Conservation (phyloP, 2,329 filamentous ascomycete genomes). For the Lomentospora prolificans region DNA sequence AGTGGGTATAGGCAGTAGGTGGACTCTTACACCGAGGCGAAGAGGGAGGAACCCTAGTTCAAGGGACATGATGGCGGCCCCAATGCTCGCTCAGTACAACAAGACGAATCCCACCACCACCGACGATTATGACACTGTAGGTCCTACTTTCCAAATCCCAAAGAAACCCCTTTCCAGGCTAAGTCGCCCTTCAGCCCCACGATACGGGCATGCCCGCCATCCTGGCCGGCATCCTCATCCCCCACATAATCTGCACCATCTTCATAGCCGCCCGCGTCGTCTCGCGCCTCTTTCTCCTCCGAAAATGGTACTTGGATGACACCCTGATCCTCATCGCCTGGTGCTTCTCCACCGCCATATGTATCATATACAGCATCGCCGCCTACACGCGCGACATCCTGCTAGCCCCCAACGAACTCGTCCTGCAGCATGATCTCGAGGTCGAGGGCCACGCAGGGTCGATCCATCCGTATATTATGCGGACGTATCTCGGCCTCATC, state of each 20-base stretch:
- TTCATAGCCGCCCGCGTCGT: slow-evolving; percentile 18
- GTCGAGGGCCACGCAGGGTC: neutral
- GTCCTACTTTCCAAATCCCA: neutral
- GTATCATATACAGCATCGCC: slow-evolving; percentile 21
- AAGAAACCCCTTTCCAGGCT: neutral
- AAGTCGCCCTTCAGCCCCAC: neutral
- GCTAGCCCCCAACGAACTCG: slow-evolving; percentile 9
- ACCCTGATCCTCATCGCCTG: slow-evolving; percentile 22
- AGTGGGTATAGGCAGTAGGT: no score
- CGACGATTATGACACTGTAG: neutral
- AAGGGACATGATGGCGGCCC: neutral
- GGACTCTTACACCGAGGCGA: no score
- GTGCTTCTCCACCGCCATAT: slow-evolving; percentile 22
- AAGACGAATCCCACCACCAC: neutral
- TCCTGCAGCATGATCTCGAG: slow-evolving; percentile 7
- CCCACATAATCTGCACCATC: slow-evolving; percentile 22
- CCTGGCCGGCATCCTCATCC: slow-evolving; percentile 22
- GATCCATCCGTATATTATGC: slow-evolving; percentile 18
- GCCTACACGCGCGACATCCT: slow-evolving; percentile 16
- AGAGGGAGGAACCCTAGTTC: no score
- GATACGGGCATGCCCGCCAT: slow-evolving; percentile 16
- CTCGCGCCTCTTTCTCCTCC: slow-evolving; percentile 19
- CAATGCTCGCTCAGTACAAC: neutral
- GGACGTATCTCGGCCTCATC: slow-evolving; percentile 23
- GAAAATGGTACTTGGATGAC: slow-evolving; percentile 24